A percentile compares a stretch with the other conserved stretches of the same genome.
These are phyloP conservation scores for Zhuliangozyma parablackwelliae DNA, from an alignment of 1,139 yeast species.

Conservation along the genomic window DNA sequence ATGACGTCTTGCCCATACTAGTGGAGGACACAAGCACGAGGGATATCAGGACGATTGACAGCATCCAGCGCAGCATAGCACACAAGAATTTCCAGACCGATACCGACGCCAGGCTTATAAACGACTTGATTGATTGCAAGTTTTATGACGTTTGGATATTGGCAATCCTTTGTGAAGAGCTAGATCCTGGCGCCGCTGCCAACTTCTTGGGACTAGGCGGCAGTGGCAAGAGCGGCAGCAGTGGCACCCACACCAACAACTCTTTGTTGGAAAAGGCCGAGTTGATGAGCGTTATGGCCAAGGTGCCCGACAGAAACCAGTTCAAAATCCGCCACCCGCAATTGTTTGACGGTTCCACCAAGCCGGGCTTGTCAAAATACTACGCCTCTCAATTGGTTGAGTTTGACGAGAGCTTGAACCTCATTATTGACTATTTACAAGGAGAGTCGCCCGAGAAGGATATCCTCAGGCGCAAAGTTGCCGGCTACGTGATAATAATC, in stretches of 20 bases:
- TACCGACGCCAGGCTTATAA: constrained; percentile 14
- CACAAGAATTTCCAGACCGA: constrained; percentile 4
- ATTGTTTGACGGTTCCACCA: constrained; percentile 12
- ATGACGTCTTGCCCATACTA: constrained; percentile 40
- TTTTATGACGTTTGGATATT: constrained; percentile 41
- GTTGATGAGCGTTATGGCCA: constrained; percentile 10
- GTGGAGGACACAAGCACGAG: constrained; percentile 34
- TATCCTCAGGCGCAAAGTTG: constrained; percentile 14
- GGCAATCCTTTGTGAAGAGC: constrained; percentile 21
- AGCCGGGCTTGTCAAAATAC: not conserved
- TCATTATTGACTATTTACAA: constrained; percentile 8
- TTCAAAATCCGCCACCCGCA: constrained; percentile 22
- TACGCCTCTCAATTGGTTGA: constrained; percentile 14
- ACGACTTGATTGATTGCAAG: constrained; percentile 30
- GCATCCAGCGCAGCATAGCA: constrained; percentile 7
- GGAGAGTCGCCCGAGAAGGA: not conserved
- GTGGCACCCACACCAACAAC: constrained; percentile 11
- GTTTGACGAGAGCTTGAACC: constrained; percentile 12
- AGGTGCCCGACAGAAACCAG: constrained; percentile 23
- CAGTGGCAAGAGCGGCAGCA: too few species aligned
- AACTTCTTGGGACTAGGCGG: constrained; percentile 14
- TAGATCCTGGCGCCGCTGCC: constrained; percentile 8
- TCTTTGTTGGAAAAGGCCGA: constrained; percentile 1
- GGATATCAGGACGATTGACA: constrained; percentile 17
- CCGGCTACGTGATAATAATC: constrained; percentile 19